These are phyloP conservation scores for Acacia melanoxylon DNA, from an alignment of 306 rosid genomes.

Conservation along the genomic window DNA sequence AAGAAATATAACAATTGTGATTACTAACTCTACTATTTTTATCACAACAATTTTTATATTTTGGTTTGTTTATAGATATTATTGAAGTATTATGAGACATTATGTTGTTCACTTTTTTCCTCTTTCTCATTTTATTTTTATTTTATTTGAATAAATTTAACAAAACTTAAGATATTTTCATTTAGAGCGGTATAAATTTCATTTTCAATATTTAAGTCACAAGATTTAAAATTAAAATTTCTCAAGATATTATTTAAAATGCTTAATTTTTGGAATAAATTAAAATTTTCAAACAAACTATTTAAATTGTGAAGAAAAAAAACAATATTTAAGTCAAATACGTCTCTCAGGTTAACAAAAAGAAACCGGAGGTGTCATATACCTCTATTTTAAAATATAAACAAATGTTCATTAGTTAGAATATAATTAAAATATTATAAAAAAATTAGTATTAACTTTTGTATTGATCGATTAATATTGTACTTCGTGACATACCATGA, in stretches of 20 bases:
- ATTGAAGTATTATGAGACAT: not conserved
- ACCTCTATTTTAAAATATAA: too few relatives aligned
- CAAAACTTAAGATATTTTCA: not conserved
- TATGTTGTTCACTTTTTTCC: not conserved
- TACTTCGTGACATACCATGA: not conserved
- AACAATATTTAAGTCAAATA: not conserved
- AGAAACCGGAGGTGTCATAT: too few relatives aligned
- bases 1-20: too few relatives aligned
- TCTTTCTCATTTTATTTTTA: not conserved
- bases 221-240: too few relatives aligned
- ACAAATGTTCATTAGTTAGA: not conserved
- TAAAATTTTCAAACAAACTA: not conserved
- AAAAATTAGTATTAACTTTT: too few relatives aligned
- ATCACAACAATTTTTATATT: too few relatives aligned
- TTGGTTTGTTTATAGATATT: too few relatives aligned
- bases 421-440: not conserved
- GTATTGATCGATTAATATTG: not conserved
- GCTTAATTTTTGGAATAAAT: not conserved
- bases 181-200: not conserved
- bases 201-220: not conserved
- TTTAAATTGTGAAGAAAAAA: too few relatives aligned
- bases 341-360: not conserved
- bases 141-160: too few relatives aligned
- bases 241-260: not conserved
- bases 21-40: too few relatives aligned